Conservation (phyloP, 2,329 filamentous ascomycete species). For the Colletotrichum godetiae region DNA sequence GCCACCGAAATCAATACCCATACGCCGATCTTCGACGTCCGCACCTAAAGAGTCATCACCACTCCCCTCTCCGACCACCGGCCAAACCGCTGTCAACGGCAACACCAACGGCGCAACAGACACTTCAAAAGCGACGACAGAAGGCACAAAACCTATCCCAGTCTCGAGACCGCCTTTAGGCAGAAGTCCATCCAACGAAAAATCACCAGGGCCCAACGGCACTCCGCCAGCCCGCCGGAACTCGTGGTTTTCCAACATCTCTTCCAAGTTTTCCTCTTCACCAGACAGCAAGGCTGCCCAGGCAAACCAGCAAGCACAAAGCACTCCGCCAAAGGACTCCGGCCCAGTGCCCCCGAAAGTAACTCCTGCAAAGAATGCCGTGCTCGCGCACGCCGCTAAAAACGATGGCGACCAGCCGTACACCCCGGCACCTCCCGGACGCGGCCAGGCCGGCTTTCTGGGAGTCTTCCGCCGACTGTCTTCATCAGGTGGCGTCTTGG, state of each 20-base stretch:
- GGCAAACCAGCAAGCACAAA: conserved; percentile 47
- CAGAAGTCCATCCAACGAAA: conserved; percentile 47
- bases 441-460: conserved; percentile 77
- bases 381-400: conserved; percentile 67
- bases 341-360: conserved; percentile 54
- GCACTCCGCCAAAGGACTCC: conserved; percentile 46
- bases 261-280: conserved; percentile 86
- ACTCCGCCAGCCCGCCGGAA: conserved; percentile 67
- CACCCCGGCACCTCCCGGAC: conserved; percentile 79
- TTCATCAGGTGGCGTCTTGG: conserved; percentile 67
- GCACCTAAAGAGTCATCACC: conserved; percentile 20
- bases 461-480: conserved; percentile 86
- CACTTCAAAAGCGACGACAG: conserved; percentile 16
- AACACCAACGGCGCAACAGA: conserved; percentile 20
- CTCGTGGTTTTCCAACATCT: conserved; percentile 95
- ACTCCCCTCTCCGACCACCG: conserved; percentile 20
- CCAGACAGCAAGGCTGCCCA: conserved; percentile 50
- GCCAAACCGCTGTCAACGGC: conserved; percentile 25
- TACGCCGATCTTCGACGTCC: conserved; percentile 25
- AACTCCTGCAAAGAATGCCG: conserved; percentile 65
- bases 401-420: conserved; percentile 74
- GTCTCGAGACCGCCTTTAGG: conserved; percentile 43
- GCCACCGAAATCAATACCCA: conserved; percentile 19
- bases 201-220: conserved; percentile 39
- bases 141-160: conserved; percentile 43